Evolutionary conservation across 257 asterid genomes (phyloP), one percentile per base, ranked within the genome.

Genomic region (Craterostigma plantagineum): DNA sequence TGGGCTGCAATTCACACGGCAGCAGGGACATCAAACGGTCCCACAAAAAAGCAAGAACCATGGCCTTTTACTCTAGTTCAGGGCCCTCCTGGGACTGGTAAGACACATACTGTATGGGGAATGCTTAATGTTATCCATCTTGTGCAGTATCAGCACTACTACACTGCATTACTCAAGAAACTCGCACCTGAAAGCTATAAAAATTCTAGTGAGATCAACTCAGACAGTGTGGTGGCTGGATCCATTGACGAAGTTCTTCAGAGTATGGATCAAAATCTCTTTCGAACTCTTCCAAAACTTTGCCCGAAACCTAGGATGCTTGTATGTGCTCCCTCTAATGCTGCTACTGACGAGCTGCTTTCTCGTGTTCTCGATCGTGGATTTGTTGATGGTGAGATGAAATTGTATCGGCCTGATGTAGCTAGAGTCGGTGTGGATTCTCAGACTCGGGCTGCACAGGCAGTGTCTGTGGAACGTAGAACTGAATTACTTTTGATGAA

Each of bases 291-390:
- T 58, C 99, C 99, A 2, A 90, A 83, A 66, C 83, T 90, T 17
- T 90, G 99, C 59, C 99, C 99, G 5, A 90, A 90, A 63, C 99
- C 99, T 41, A 75, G 95, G 63, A 90, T 90, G 99, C 99, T 90
- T 11, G 99, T 90, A 14, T 90, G 99, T 62, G 99, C 99, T 54
- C 99, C 99, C 49, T 90, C 99, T 33, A 90, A 90, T 69, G 94
- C 99, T 33, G 99, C 99, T 33, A 90, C 99, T 37, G 99, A 90
- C 50, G 99, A 90, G 64, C 63, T 90, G 57, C 91, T 90, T 54
- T 48, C 99, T 11, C 93, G 99, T 66, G 99, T 90, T 35, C 94
- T 90, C 51, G 95, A 83, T 59, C 92, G 94, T 67, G 99, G 99
- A 40, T 90, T 90, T 49, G 77, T 90, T 61, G 99, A 90, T 34